Base-by-base conservation (phyloP, 805 yeast genomes). In the Candida andamanensis region DNA sequence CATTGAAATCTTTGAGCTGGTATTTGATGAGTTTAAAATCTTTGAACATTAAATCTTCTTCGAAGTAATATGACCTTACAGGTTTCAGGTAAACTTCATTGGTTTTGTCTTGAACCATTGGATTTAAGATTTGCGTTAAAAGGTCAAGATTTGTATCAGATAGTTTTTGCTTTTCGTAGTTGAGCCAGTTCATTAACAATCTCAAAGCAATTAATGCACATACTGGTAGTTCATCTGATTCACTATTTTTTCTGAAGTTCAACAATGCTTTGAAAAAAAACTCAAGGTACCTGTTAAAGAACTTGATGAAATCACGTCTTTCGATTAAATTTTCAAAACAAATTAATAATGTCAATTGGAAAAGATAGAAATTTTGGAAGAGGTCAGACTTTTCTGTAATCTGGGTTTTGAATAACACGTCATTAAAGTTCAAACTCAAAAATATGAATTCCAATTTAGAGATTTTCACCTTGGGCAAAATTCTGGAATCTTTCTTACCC, bases 11-110 rank as follows among this genome's bases (percentile, higher is more conserved):
- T 31, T 66, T 67, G 34, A 80, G 63, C 32, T 67, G 69, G 40
- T 60, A 67, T 15, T 69, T 69, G 12, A 82, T 60, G 4, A 80
- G 71, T 17, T 63, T 57, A 45, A 77, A 80, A 39, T 79, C 87
- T 37, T 73, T 74, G 41, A 77, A 58, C 15, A 64, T 54, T 10
- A 80, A 75, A 56, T 82, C 92, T 46, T 83, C 90, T 27, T 62
- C 55, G 47, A 80, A 81, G 33, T 70, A 72, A 35, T 76, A 71
- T 2, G 51, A 45, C 51, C 90, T 65, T 6, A 49, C 41, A 11
- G 82, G 81, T 30, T 63, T 60, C 2, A 30, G 23, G 2, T 21
- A 7, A 7, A 29, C 16, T 19, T 19, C 22, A 19, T 11, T 19
- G 22, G 10, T 11, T 8, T 8, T 8, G 11, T 19, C 10, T 19